Percentiles rank a stretch among this genome's conserved stretches.
Evolutionary conservation across 2,329 filamentous ascomycete genomes (phyloP).

Genomic region (Penicillium sumatraense): DNA sequence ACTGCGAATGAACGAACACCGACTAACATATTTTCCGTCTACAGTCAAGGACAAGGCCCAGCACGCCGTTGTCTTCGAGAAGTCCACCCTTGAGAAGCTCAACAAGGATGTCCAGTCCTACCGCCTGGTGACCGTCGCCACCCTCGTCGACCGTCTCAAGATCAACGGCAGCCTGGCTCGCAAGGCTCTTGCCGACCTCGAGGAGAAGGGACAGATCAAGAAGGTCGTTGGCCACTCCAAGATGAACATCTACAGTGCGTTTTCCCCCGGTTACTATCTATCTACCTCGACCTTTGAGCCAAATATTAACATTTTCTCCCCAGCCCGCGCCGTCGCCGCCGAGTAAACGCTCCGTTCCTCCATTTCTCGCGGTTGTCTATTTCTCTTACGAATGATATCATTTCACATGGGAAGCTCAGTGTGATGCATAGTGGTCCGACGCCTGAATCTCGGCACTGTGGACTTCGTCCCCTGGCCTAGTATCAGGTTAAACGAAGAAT

Average conservation of each 20-base stretch:
- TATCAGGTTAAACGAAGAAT: conserved; percentile 40
- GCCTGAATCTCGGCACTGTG: conserved; percentile 36
- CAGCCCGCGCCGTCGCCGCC: conserved; percentile 51
- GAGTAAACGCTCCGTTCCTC: conserved; percentile 45
- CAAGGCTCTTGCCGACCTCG: conserved; percentile 84
- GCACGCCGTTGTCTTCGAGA: conserved; percentile 98
- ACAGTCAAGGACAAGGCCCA: conserved; percentile 99
- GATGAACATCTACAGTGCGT: conserved; percentile 96
- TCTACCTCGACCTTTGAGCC: neutral
- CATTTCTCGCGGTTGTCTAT: conserved; percentile 43
- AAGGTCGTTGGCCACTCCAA: conserved; percentile 95
- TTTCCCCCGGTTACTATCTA: conserved; percentile 1
- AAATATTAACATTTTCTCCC: conserved; percentile 14
- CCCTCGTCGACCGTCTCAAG: conserved; percentile 99
- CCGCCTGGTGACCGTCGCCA: conserved; percentile 97
- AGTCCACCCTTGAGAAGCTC: conserved; percentile 95
- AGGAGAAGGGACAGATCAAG: conserved; percentile 99
- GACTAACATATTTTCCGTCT: conserved; percentile 31
- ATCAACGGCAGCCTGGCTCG: conserved; percentile 98
- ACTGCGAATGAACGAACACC: conserved; percentile 8
- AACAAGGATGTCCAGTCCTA: conserved; percentile 99
- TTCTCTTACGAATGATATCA: conserved; percentile 46
- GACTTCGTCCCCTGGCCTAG: conserved; percentile 32
- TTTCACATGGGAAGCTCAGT: conserved; percentile 41
- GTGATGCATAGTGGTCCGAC: conserved; percentile 40